Evolutionary conservation across 2,329 filamentous ascomycete species (phyloP), one percentile per base, ranked within the genome.

Genomic region (Elsinoe fawcettii): DNA sequence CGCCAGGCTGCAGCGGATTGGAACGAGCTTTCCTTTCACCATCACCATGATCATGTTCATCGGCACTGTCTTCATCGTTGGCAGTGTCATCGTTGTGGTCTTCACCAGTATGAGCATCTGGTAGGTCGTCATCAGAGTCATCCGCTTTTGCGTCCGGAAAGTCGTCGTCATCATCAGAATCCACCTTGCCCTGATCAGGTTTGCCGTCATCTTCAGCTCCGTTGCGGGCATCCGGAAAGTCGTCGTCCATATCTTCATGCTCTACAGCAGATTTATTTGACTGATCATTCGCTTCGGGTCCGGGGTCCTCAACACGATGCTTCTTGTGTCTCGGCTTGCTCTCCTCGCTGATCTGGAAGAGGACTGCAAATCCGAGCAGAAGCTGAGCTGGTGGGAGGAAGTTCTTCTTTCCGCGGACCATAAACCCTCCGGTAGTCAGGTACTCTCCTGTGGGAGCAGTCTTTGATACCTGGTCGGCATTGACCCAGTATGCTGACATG

Each of bases 401-500:
- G 66, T 96, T 96, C 75, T 96, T 97, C 73, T 88, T 87, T 2
- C 91, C 92, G 36, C 82, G 81, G 49, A 96, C 79, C 71, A 85
- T 82, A 69, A 99, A 96, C 61, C 82, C 82, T 16, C 92, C 93
- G 0, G 81, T 77, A 0, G 84, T 81, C 5, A 99, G 73, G 64
- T 88, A 92, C 63, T 95, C 91, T 22, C 92, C 92, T 0, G 81
- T 83, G 0, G 84, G 79, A 0, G 87, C 85, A 32, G 84, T 88
- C 73, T 97, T 97, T 8, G 88, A 90, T 0, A 99, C 89, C 69
- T 97, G 91, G 56, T 92, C 85, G 1, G 88, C 86, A 60, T 86
- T 84, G 0, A 95, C 92, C 93, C 93, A 99, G 86, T 89, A 99
- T 7, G 92, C 91, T 16, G 88, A 86, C 88, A 97, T 95, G 14